Base-by-base conservation (phyloP, 163 green algal genomes). In the Coccomyxa subellipsoidea region DNA sequence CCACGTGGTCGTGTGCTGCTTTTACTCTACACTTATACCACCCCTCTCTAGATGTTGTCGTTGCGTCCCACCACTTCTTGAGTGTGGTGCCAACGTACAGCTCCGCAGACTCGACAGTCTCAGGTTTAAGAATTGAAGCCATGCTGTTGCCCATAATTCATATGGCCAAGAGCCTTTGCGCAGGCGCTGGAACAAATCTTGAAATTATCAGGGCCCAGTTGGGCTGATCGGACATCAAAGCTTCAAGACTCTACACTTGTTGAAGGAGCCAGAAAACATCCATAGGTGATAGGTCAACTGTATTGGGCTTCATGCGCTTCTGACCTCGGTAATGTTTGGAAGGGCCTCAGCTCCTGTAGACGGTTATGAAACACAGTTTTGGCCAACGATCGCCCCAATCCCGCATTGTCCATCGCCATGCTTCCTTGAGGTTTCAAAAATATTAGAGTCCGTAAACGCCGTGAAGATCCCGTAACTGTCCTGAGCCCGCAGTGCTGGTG, bases 11-110 rank as follows among this genome's bases (percentile, higher is more conserved):
- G 34, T 76, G 29, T n/a, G 34, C 31, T 76, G 31, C 31, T 15
- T 76, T 35, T 32, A 35, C 69, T 76, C 69, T 76, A 27, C 69
- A n/a, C 69, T 76, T 37, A 32, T 35, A 76, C 32, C 69, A 76
- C 34, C 34, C 69, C 34, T 23, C 69, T 76, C 25, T n/a, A 35
- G 31, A 76, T 23, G 32, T 36, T 35, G 31, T 27, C 32, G 69
- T 76, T 23, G 32, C 69, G 32, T 4, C 23, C 69, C 69, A 76
- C 32, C 32, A 76, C 69, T 29, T 39, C 29, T 36, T 35, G 31
- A 76, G 10, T 12, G 31, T 37, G 15, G 69, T 29, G 25, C 32
- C 31, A 37, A 76, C 32, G 69, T 37, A 76, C 25, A 35, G 69
- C 23, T 76, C 8, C 34, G 69, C 69, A 76, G 69, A n/a, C 31